Conservation (phyloP, 2,329 filamentous ascomycete genomes). For the Spiromastix sp. region DNA sequence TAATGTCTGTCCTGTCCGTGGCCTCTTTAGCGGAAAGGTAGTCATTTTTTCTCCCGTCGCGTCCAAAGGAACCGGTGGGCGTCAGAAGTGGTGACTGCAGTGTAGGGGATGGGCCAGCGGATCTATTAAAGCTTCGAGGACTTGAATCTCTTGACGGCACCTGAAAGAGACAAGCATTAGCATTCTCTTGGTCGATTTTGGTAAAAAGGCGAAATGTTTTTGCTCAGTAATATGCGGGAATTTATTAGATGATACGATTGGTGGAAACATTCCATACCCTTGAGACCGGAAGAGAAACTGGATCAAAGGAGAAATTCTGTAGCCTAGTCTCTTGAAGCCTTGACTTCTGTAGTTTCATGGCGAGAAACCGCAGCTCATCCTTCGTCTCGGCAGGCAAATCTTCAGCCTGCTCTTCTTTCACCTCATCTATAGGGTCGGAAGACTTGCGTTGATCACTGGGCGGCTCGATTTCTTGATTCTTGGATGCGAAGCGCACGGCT, state of each 20-base stretch:
- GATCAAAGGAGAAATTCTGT: constrained; percentile 81
- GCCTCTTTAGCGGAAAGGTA: constrained; percentile 22
- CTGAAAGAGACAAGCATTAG: constrained; percentile 16
- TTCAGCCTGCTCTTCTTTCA: constrained; percentile 5
- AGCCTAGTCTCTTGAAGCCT: constrained; percentile 73
- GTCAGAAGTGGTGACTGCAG: constrained; percentile 81
- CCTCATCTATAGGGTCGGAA: constrained; percentile 2
- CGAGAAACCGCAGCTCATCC: constrained; percentile 61
- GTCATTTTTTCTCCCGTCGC: constrained; percentile 36
- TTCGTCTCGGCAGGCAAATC: constrained; percentile 27
- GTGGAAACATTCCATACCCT: constrained; percentile 23
- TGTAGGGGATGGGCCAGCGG: constrained; percentile 54
- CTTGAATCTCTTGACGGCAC: constrained; percentile 47
- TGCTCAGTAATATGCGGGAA: no score
- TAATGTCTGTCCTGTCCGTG: constrained; percentile 32
- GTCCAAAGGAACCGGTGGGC: constrained; percentile 62
- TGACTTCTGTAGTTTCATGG: constrained; percentile 60
- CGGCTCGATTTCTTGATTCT: constrained; percentile 59
- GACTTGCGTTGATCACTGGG: constrained; percentile 22
- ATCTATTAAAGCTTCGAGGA: constrained; percentile 51
- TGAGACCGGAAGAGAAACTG: constrained; percentile 66
- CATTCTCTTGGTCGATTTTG: not conserved
- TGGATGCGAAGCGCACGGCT: constrained; percentile 61
- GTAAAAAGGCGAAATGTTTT: not conserved
- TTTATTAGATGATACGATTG: no score